Conservation (phyloP, 805 yeast species). For the Yamadazyma takamatsuzukensis region DNA sequence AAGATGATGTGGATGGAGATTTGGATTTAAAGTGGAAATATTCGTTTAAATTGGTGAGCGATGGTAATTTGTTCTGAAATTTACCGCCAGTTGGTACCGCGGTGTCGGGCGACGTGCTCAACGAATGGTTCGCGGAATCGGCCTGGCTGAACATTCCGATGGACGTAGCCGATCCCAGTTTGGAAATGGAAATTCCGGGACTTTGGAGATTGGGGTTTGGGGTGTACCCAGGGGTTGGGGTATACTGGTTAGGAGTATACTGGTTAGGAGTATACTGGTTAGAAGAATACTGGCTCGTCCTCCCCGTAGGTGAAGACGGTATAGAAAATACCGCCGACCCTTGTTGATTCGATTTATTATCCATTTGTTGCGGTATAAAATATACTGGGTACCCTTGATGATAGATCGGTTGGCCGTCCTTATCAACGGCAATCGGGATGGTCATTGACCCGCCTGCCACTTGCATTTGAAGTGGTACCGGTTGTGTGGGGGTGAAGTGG, state of each 20-base stretch:
- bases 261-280: too few species aligned
- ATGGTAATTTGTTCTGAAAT: constrained; percentile 15
- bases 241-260: too few species aligned
- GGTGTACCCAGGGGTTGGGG: too few species aligned
- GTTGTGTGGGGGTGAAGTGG: too few species aligned
- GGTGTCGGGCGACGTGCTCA: constrained; percentile 34
- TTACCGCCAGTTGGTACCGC: constrained; percentile 5
- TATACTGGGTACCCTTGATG: constrained; percentile 36
- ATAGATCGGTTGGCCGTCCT: constrained; percentile 28
- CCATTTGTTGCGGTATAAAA: constrained; percentile 21
- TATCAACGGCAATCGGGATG: constrained; percentile 30
- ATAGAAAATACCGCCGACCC: constrained; percentile 8
- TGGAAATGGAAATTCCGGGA: too few species aligned
- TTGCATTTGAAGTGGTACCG: too few species aligned
- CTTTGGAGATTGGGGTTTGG: too few species aligned
- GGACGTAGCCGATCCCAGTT: constrained; percentile 26
- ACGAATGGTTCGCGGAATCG: constrained; percentile 23
- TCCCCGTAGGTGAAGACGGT: constrained; percentile 8
- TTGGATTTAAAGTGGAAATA: constrained; percentile 24
- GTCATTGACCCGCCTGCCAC: too few species aligned
- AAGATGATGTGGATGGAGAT: constrained; percentile 5
- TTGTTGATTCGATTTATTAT: constrained; percentile 3
- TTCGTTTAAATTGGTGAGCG: constrained; percentile 30
- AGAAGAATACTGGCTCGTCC: too few species aligned
- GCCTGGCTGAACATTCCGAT: constrained; percentile 25